Base-by-base conservation (phyloP, 1,284 basidiomycete species). In the Pseudozyma tsukubaensis region DNA sequence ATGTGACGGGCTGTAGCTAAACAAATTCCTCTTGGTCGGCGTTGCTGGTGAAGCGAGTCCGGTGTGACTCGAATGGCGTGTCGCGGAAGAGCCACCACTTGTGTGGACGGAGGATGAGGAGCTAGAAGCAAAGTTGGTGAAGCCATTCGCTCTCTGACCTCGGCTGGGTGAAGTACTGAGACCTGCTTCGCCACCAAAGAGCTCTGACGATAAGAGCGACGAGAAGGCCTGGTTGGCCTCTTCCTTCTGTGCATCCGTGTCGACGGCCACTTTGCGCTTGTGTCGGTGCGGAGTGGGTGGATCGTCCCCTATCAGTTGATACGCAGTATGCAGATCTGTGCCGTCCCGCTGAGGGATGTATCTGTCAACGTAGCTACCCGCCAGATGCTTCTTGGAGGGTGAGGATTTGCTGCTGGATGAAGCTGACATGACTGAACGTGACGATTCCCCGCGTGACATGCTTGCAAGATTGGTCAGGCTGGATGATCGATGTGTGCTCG, bases 281-380 rank as follows among this genome's bases (percentile, higher is more conserved):
- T 78, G 70, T 18, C 79, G 72, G 29, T 74, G 67, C 1, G 80
- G 78, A 8, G 83, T 76, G 4, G 77, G 60, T 48, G 79, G 80
- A 24, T 78, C 80, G 21, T 87, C 86, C 1, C 84, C 81, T 10
- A 87, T 83, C 18, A 89, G 82, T 56, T 87, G 86, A 69, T 86
- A 88, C 1, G 86, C 85, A 0, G 87, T 86, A 50, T 87, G 85
- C 13, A 88, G 72, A 62, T 88, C 87, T 10, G 85, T 75, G 0
- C 86, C 86, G 32, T 88, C 87, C 43, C 88, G 80, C 44, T 83
- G 86, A 9, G 88, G 88, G 51, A 89, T 88, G 79, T 88, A 89
- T 21, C 68, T 29, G 40, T 71, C 69, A 18, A 65, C 73, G 19
- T 68, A 68, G 64, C 59, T 68, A 45, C 52, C 39, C 4, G 63